phyloP scores from a whole-genome alignment of 495 filamentous ascomycete genomes.

The Xylaria acuta region DNA sequence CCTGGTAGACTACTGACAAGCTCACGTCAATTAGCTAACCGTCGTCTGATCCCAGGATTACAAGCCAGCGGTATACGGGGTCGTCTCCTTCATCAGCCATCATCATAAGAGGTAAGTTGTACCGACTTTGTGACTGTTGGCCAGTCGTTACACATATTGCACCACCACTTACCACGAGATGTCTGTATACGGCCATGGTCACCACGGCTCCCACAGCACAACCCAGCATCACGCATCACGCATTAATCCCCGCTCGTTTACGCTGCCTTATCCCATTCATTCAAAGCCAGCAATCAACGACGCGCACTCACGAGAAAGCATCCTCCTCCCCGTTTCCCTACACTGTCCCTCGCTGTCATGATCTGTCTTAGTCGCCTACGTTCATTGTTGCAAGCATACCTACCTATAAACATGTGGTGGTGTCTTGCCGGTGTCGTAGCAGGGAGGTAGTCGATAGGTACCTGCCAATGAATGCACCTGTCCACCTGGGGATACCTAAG shows the following conservation, averaged over 20 bases:
- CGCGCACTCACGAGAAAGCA: background rate
- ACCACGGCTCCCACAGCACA: slow-evolving; percentile 5
- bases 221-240: background rate
- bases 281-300: slow-evolving; percentile 13
- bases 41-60: slow-evolving; percentile 13
- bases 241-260: slow-evolving; percentile 14
- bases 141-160: slow-evolving; percentile 17
- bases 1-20: background rate
- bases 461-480: slow-evolving; percentile 8
- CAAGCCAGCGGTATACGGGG: slow-evolving; percentile 5
- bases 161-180: slow-evolving; percentile 18
- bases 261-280: slow-evolving; percentile 13
- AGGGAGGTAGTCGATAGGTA: slow-evolving; percentile 21
- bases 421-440: slow-evolving; percentile 15
- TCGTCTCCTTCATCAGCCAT: slow-evolving; percentile 6
- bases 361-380: slow-evolving; percentile 1
- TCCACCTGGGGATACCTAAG: slow-evolving; percentile 6
- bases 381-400: slow-evolving; percentile 11
- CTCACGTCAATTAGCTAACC: slow-evolving; percentile 19
- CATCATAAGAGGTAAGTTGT: slow-evolving; percentile 28
- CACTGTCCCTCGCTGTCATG: slow-evolving; percentile 6
- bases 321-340: background rate
- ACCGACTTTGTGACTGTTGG: slow-evolving; percentile 2
- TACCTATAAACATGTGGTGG: slow-evolving; percentile 12
- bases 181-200: slow-evolving; percentile 15